A percentile compares a stretch with the other conserved stretches of the same genome.
phyloP scores from a whole-genome alignment of 2,329 filamentous ascomycete genomes.

The Trichoderma sp. region DNA sequence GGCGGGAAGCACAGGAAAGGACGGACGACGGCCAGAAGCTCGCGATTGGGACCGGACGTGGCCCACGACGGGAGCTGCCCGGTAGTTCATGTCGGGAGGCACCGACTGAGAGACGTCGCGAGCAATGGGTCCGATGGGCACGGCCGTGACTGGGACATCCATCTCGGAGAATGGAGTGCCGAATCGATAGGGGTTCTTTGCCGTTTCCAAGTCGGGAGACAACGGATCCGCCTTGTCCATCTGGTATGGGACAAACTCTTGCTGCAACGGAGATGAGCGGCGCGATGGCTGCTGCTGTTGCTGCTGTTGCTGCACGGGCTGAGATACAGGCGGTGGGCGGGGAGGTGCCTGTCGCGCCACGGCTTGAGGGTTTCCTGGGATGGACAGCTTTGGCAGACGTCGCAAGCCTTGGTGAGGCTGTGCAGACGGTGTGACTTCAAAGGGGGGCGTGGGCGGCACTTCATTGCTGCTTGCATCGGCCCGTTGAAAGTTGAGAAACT shows the following conservation, averaged over 20 bases:
- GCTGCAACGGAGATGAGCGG: constrained; percentile 23
- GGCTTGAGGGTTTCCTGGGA: constrained; percentile 43
- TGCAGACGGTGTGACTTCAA: constrained; percentile 56
- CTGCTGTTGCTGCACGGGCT: constrained; percentile 27
- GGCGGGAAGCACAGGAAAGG: constrained; percentile 65
- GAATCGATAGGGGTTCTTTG: constrained; percentile 64
- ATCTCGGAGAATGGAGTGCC: constrained; percentile 88
- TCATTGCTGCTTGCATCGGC: constrained; percentile 45
- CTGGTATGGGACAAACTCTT: constrained; percentile 46
- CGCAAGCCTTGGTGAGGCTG: constrained; percentile 55
- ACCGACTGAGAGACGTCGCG: constrained; percentile 86
- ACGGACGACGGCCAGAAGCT: constrained; percentile 60
- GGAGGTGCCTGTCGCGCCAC: constrained; percentile 29
- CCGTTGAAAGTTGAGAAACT: constrained; percentile 85
- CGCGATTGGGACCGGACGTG: constrained; percentile 50
- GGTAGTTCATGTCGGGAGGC: constrained; percentile 87
- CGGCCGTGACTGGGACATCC: constrained; percentile 77
- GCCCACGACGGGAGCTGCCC: constrained; percentile 39
- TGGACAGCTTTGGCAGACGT: constrained; percentile 59
- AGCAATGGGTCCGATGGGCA: constrained; percentile 67
- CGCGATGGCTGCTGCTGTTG: constrained; percentile 22
- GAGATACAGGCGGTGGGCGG: constrained; percentile 30
- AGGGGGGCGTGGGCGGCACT: constrained; percentile 67
- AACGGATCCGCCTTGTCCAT: constrained; percentile 51
- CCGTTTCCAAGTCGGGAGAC: constrained; percentile 57